Conservation (phyloP, 805 yeast genomes). For the Cyberlindnera euphorbiae region DNA sequence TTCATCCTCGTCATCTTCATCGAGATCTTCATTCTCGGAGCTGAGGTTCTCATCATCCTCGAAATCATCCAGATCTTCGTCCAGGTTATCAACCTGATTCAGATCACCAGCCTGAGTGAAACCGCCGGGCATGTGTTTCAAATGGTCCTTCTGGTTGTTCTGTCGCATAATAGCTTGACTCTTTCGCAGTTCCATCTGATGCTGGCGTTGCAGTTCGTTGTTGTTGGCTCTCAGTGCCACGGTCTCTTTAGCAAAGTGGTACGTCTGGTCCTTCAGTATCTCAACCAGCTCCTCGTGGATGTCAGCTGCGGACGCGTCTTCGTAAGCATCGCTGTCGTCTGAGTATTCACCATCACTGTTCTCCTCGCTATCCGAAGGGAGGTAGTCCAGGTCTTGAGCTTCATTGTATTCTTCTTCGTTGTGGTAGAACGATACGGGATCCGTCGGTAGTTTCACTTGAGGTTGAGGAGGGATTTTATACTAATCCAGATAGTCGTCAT, state of each 20-base stretch:
- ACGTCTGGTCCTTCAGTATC: slow-evolving; percentile 14
- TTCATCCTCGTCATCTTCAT: slow-evolving; percentile 13
- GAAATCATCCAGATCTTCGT: slow-evolving; percentile 35
- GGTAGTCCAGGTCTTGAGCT: slow-evolving; percentile 12
- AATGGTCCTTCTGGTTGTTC: neutral
- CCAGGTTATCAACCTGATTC: slow-evolving; percentile 27
- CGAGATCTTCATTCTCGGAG: slow-evolving; percentile 4
- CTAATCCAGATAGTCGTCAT: slow-evolving; percentile 23
- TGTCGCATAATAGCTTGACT: slow-evolving; percentile 21
- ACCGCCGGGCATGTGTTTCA: slow-evolving; percentile 29
- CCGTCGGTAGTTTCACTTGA: slow-evolving; percentile 9
- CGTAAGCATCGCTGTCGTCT: slow-evolving; percentile 13
- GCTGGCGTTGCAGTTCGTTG: slow-evolving; percentile 11
- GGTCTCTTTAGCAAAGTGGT: slow-evolving; percentile 11
- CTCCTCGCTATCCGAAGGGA: slow-evolving; percentile 3
- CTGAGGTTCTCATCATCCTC: slow-evolving; percentile 24
- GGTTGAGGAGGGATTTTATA: slow-evolving; percentile 13
- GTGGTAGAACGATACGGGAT: slow-evolving; percentile 14
- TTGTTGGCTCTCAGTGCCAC: slow-evolving; percentile 6
- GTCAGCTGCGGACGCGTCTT: slow-evolving; percentile 9
- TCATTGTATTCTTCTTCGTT: slow-evolving; percentile 24
- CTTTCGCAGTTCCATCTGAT: slow-evolving; percentile 13
- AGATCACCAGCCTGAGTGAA: slow-evolving; percentile 28
- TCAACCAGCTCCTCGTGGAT: slow-evolving; percentile 15
- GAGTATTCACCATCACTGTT: slow-evolving; percentile 18